Percentiles rank a stretch among this genome's conserved stretches.
Evolutionary conservation across 371 early-diverging fungal species (phyloP).

Genomic region (Ordospora pajunii): DNA sequence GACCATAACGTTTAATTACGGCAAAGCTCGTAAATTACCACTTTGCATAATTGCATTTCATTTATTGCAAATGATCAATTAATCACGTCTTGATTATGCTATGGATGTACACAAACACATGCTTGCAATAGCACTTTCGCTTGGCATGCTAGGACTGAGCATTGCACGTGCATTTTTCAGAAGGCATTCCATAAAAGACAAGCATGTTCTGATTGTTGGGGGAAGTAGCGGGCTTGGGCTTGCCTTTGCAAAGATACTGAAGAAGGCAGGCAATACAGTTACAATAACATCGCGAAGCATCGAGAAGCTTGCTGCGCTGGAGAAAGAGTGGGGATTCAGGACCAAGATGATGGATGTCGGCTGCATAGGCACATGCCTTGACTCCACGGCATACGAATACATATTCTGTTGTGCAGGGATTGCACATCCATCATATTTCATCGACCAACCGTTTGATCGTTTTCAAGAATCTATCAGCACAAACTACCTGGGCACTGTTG

Average conservation of each 20-base stretch:
- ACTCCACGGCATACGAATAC: conserved; percentile 62
- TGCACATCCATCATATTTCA: conserved; percentile 67
- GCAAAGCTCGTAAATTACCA: background rate
- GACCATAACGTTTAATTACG: background rate
- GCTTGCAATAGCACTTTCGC: background rate
- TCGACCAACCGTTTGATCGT: conserved; percentile 65
- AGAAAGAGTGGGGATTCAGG: background rate
- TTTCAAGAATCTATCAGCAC: conserved; percentile 65
- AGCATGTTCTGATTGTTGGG: conserved; percentile 75
- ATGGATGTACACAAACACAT: background rate
- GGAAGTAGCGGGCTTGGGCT: conserved; percentile 82
- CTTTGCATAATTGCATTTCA: background rate
- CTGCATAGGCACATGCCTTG: background rate
- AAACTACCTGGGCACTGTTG: conserved; percentile 72
- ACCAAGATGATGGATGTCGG: conserved; percentile 28
- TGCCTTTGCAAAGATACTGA: conserved; percentile 68
- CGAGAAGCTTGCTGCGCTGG: conserved; percentile 61
- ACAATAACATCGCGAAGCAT: conserved; percentile 73
- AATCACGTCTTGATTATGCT: background rate
- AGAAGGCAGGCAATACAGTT: conserved; percentile 69
- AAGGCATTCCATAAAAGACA: conserved; percentile 20
- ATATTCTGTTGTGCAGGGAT: conserved; percentile 72
- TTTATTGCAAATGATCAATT: conserved; percentile 1
- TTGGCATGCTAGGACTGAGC: too few relatives aligned
- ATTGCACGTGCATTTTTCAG: background rate